phyloP scores from a whole-genome alignment of 352 stramenopile genomes.

The Phytophthora capsici region DNA sequence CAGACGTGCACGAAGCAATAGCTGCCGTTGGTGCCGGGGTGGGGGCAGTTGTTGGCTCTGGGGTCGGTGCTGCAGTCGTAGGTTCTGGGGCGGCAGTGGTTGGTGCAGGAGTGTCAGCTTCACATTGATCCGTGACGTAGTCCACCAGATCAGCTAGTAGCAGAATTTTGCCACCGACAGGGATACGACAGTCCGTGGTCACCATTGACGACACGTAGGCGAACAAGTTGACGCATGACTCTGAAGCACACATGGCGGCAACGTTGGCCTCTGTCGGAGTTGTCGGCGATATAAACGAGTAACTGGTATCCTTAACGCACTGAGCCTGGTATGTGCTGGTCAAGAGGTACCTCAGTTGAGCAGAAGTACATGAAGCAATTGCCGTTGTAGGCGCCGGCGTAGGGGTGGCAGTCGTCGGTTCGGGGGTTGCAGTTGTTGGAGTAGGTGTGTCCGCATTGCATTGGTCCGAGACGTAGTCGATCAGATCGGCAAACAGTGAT shows the following conservation, averaged over 20 bases:
- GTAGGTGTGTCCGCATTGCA: conserved; percentile 12
- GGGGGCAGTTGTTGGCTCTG: no score
- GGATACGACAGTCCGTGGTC: conserved; percentile 22
- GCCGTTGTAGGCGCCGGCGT: conserved; percentile 11
- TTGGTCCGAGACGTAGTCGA: conserved; percentile 33
- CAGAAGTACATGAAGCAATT: conserved; percentile 23
- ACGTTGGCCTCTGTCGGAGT: conserved; percentile 20
- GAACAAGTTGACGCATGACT: conserved; percentile 28
- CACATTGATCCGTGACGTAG: conserved; percentile 22
- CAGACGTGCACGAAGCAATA: conserved; percentile 25
- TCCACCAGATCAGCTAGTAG: conserved; percentile 33
- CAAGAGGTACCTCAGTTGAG: conserved; percentile 27
- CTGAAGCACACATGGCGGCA: conserved; percentile 30
- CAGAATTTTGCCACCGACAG: conserved; percentile 33
- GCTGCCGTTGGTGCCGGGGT: not conserved
- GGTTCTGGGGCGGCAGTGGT: not conserved
- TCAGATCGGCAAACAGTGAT: conserved; percentile 32
- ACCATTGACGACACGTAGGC: conserved; percentile 21
- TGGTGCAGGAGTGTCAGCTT: not conserved
- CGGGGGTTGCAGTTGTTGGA: conserved; percentile 11
- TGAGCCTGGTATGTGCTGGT: conserved; percentile 24
- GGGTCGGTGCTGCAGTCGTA: no score
- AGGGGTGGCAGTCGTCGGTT: conserved; percentile 14
- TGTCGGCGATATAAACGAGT: conserved; percentile 28
- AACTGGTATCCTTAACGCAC: conserved; percentile 29